Evolutionary conservation across 495 filamentous ascomycete genomes (phyloP), one percentile per base, ranked within the genome.

Genomic region (Penicillium roqueforti): DNA sequence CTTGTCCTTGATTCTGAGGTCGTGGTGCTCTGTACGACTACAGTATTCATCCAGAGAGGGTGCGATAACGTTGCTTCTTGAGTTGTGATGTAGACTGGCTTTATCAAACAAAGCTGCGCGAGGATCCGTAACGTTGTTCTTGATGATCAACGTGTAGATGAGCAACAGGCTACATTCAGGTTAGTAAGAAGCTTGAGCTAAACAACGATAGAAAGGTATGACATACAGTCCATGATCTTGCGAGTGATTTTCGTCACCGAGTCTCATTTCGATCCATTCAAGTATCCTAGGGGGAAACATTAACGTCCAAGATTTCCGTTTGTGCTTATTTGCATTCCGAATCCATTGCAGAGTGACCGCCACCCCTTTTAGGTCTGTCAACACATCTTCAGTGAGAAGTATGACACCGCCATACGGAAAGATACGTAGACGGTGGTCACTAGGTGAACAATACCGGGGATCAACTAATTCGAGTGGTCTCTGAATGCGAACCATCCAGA

Each of bases 371-470:
- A 81, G 77, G 20, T 84, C 76, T 14, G 0, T 70, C 70, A 50
- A 82, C 56, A 86, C 77, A 51, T 84, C 85, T 32, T 87, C 83
- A 0, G 86, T 86, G 5, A 91, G 59, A 0, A 89, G 64, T 20
- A 86, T 77, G 1, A 75, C 81, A 5, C 69, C 66, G 5, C 85
- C 83, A 23, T 69, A 61, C 6, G 81, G 80, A 45, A 89, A 86
- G 3, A 89, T 60, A 2, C 80, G 76, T 53, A 74, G 60, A 10
- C 74, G 62, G 34, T 75, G 62, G 1, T 56, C 48, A 8, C 52
- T 51, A 11, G 50, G 46, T 9, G 53, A 58, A 36, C 49, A 50
- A 29, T 56, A 58, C 16, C 43, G 47, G 1, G 22, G 10, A 37
- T 59, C 44, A 28, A 49, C 28, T 2, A 29, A 22, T 25, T 68